Evolutionary conservation across 192 early-diverging fungal genomes (phyloP).

Genomic region (Coemansia brasiliensis): DNA sequence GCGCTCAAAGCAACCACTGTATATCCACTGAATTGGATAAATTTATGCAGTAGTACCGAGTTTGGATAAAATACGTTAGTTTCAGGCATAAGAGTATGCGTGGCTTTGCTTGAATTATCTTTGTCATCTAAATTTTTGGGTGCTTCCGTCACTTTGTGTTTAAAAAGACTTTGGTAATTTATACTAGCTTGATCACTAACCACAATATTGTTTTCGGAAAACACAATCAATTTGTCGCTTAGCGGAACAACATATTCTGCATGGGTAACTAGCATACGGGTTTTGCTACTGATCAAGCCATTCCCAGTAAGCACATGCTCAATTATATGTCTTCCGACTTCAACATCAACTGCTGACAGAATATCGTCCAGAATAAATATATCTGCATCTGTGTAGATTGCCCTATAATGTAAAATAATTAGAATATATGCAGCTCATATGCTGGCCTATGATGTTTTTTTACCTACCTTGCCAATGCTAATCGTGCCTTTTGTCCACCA

Average conservation of each 20-base stretch:
- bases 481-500: conserved; percentile 65
- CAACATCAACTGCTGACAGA: conserved; percentile 31
- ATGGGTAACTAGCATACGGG: conserved; percentile 39
- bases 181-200: not conserved
- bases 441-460: too few species aligned
- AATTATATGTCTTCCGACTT: conserved; percentile 28
- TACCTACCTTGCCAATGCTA: conserved; percentile 59
- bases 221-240: conserved; percentile 19
- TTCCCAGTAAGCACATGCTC: conserved; percentile 23
- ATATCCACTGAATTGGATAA: conserved; percentile 12
- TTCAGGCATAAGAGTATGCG: conserved; percentile 13
- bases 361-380: conserved; percentile 45
- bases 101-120: not conserved
- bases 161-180: not conserved
- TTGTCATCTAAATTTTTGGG: not conserved
- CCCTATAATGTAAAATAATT: conserved; percentile 39
- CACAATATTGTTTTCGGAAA: conserved; percentile 2
- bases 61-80: not conserved
- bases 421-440: not conserved
- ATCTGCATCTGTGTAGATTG: conserved; percentile 60
- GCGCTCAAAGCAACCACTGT: not conserved
- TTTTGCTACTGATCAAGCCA: conserved; percentile 27
- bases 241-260: conserved; percentile 40
- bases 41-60: not conserved
- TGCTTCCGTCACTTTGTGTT: not conserved